phyloP scores from a whole-genome alignment of 306 rosid species.

The Cicer chorassanicum region DNA sequence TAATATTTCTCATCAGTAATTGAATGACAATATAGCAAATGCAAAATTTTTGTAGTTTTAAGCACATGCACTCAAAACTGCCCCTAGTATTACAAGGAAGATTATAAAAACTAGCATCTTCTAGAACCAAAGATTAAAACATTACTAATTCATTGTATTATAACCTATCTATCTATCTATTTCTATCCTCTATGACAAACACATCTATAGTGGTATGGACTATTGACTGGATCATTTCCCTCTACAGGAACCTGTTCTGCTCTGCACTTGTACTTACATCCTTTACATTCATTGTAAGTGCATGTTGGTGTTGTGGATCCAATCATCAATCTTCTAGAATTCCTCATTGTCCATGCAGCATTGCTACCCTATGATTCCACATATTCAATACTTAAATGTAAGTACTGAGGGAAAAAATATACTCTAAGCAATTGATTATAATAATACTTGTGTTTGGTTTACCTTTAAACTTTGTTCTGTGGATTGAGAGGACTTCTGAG shows the following conservation, averaged over 20 bases:
- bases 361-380: conserved; percentile 52
- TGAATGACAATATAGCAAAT: conserved; percentile 40
- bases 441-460: background rate
- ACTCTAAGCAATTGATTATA: background rate
- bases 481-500: conserved; percentile 45
- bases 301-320: conserved; percentile 98
- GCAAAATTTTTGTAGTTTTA: conserved; percentile 32
- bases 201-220: conserved; percentile 95
- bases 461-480: conserved; percentile 57
- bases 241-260: conserved; percentile 98
- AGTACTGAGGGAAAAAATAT: too few species aligned
- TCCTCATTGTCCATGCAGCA: conserved; percentile 49
- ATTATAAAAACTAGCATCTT: background rate
- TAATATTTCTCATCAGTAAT: conserved; percentile 30
- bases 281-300: conserved; percentile 91
- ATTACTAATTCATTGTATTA: background rate
- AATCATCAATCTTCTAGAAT: conserved; percentile 79
- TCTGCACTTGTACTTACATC: conserved; percentile 83
- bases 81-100: conserved; percentile 4
- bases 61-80: conserved; percentile 43
- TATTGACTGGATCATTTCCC: conserved; percentile 88
- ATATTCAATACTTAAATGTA: too few species aligned
- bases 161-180: too few species aligned
- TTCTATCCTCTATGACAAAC: conserved; percentile 76
- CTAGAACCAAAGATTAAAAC: background rate